Percentiles rank a stretch among this genome's conserved stretches.
Evolutionary conservation across 371 early-diverging fungal species (phyloP).

Genomic region (Circinella umbellata): DNA sequence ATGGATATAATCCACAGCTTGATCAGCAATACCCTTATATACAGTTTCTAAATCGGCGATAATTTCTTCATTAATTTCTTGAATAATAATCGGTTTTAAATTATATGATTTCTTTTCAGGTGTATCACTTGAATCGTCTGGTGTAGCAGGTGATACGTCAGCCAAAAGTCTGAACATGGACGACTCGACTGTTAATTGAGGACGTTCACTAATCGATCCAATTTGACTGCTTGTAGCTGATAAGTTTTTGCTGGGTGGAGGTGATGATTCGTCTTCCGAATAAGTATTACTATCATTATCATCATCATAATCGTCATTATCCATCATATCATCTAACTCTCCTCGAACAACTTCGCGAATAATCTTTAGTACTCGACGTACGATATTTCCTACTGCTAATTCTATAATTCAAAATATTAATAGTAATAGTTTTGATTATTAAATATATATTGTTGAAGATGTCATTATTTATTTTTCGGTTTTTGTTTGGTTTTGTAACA

Average conservation of each 20-base stretch:
- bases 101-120: constrained; percentile 41
- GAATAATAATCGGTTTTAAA: constrained; percentile 77
- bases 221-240: constrained; percentile 32
- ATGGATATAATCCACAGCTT: constrained; percentile 88
- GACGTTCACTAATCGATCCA: constrained; percentile 25
- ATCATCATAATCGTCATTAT: constrained; percentile 16
- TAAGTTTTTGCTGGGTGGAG: constrained; percentile 12
- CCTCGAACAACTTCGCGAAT: constrained; percentile 77
- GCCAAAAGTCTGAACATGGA: constrained; percentile 71
- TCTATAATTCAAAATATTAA: constrained; percentile 47
- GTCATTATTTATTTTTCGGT: not conserved
- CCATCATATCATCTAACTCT: constrained; percentile 39
- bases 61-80: constrained; percentile 82
- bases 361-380: constrained; percentile 81
- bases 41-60: constrained; percentile 81
- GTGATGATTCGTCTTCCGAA: constrained; percentile 26
- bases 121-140: constrained; percentile 32
- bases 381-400: constrained; percentile 86
- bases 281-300: constrained; percentile 19
- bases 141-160: constrained; percentile 38
- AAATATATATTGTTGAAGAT: no score
- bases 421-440: not conserved
- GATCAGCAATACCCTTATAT: constrained; percentile 74
- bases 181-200: constrained; percentile 39
- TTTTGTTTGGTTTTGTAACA: not conserved